Evolutionary conservation across 441 rosid species (phyloP).

Genomic region (Erodium texanum): DNA sequence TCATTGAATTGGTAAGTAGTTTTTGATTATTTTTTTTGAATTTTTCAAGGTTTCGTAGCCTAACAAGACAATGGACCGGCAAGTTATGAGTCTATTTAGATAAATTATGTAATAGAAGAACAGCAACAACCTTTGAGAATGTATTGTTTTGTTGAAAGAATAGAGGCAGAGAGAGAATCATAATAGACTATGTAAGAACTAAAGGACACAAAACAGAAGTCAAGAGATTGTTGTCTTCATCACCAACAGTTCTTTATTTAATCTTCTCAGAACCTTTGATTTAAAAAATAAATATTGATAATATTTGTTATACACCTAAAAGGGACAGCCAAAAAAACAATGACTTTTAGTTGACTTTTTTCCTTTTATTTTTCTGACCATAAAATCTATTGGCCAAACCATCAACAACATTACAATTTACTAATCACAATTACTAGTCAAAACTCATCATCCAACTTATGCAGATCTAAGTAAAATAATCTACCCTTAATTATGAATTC

Average conservation of each 20-base stretch:
- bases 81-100: background rate
- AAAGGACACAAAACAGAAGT: background rate
- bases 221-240: background rate
- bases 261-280: background rate
- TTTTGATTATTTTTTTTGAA: too few relatives aligned
- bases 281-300: background rate
- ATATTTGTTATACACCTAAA: too few relatives aligned
- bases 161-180: too few relatives aligned
- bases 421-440: background rate
- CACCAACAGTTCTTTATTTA: background rate
- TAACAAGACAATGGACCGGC: background rate
- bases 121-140: background rate
- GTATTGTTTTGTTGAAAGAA: too few relatives aligned
- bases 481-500: too few relatives aligned
- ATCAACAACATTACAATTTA: background rate
- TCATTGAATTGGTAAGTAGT: too few relatives aligned
- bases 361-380: background rate
- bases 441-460: background rate
- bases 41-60: background rate
- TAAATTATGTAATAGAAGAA: background rate
- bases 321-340: background rate
- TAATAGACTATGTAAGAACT: too few relatives aligned
- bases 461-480: too few relatives aligned
- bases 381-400: conserved; percentile 5
- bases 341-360: background rate